Base-by-base conservation (phyloP, 257 asterid species). In the Solanum ossicruentum region DNA sequence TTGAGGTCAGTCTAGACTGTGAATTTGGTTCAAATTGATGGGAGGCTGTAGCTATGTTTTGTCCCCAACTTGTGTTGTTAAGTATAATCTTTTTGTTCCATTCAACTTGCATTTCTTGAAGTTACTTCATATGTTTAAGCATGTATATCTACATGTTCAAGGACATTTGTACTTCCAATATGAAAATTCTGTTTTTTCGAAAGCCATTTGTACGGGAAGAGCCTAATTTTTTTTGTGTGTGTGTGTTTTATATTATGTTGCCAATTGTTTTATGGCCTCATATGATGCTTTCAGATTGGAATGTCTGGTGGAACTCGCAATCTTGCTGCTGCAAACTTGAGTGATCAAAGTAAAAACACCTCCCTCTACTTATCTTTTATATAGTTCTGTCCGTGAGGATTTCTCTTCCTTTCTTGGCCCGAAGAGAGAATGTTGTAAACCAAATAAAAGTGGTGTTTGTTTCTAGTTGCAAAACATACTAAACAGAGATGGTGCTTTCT, bases 341-440 rank as follows among this genome's bases (percentile, higher is more conserved):
- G 92, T 71, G 99, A 96, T 85, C 99, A 94, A 90, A 94, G 99
- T 94, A 93, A 13, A 91, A 60, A 23, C 82, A 32, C 43, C 69
- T 10, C 85, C 85, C 85, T 60, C 82, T 66, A 72, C 43, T 70
- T 71, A 12, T 45, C 43, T 84, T 32, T 36, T 41, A 28, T 82
- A 75, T 54, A 45, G 45, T 47, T 81, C 12, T 41, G 32, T 56
- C 61, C 51, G 32, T 80, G 12, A 45, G n/a, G 55, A 57, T 69
- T 36, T 23, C 55, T 67, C 77, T 51, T 26, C 21, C 18, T 69
- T 21, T 36, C 63, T 21, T 67, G 28, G 63, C 51, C 32, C 8
- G 10, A 60, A 18, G 9, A 47, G 77, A 47, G 18, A n/a, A 65
- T 73, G 57, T 16, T 20, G 28, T 28, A n/a, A 13, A 16, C 61